Evolutionary conservation across 2,329 filamentous ascomycete genomes (phyloP).

Genomic region (Beauveria medogensis): DNA sequence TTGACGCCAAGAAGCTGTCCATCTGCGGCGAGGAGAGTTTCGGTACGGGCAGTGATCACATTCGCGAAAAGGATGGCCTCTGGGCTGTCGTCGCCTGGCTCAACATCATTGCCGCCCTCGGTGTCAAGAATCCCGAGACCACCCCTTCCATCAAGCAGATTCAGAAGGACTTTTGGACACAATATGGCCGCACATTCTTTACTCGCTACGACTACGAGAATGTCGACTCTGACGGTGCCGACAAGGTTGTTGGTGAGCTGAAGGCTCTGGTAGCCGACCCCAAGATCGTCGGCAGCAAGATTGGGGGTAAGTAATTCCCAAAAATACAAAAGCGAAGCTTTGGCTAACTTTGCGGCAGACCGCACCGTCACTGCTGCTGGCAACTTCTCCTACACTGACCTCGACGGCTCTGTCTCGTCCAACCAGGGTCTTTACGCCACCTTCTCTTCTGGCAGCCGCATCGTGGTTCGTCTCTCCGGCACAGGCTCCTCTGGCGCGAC

Average conservation of each 20-base stretch:
- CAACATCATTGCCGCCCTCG: conserved; percentile 94
- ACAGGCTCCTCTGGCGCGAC: conserved; percentile 94
- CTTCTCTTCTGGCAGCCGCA: conserved; percentile 90
- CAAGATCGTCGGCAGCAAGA: conserved; percentile 71
- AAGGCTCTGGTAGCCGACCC: conserved; percentile 66
- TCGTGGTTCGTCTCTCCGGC: conserved; percentile 89
- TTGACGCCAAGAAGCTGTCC: conserved; percentile 90
- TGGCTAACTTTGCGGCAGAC: conserved; percentile 31
- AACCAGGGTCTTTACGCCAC: conserved; percentile 94
- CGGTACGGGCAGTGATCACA: conserved; percentile 96
- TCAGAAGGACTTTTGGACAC: conserved; percentile 94
- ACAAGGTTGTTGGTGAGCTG: conserved; percentile 79
- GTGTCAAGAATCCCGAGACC: conserved; percentile 68
- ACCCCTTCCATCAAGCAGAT: conserved; percentile 92
- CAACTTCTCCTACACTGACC: conserved; percentile 96
- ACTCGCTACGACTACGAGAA: conserved; percentile 98
- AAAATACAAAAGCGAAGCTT: background rate
- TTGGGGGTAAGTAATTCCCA: conserved; percentile 49
- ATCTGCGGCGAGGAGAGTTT: conserved; percentile 99
- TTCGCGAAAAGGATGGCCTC: conserved; percentile 96
- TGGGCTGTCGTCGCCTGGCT: conserved; percentile 98
- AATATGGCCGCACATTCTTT: conserved; percentile 97
- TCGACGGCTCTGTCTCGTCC: conserved; percentile 92
- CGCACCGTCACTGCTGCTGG: conserved; percentile 83
- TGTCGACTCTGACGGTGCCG: conserved; percentile 82